phyloP scores from a whole-genome alignment of 2,329 filamentous ascomycete genomes.

The Fusarium pininemorale region DNA sequence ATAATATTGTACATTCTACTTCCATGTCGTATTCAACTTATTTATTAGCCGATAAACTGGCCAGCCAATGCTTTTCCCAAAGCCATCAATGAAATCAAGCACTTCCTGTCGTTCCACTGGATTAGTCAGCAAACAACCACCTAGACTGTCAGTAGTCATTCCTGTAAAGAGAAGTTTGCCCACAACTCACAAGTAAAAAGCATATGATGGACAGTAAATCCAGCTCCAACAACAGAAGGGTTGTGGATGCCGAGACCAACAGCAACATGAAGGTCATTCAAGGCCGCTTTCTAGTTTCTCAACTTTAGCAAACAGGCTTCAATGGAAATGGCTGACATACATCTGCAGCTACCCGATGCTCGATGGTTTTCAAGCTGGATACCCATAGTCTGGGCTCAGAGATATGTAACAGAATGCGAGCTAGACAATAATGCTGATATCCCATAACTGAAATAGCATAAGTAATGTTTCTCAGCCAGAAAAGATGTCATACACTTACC shows the following conservation, averaged over 20 bases:
- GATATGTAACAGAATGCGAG: neutral
- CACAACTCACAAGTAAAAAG: neutral
- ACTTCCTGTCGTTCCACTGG: neutral
- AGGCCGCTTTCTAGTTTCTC: neutral
- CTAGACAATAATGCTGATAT: neutral
- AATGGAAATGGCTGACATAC: neutral
- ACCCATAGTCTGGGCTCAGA: neutral
- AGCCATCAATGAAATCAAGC: neutral
- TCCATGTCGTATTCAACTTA: neutral
- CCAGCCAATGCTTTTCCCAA: neutral
- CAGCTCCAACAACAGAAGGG: neutral
- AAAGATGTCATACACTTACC: neutral
- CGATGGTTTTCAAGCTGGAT: neutral
- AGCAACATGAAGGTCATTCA: neutral
- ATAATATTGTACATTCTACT: neutral
- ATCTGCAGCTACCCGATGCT: neutral
- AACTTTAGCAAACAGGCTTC: rapidly evolving
- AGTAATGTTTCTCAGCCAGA: rapidly evolving
- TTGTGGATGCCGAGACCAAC: neutral
- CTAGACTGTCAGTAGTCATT: rapidly evolving
- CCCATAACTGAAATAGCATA: neutral
- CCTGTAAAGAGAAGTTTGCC: rapidly evolving
- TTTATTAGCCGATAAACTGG: rapidly evolving
- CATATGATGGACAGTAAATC: neutral
- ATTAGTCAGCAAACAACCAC: neutral